phyloP scores from a whole-genome alignment of 345 rosid genomes.

The Angophora floribunda region DNA sequence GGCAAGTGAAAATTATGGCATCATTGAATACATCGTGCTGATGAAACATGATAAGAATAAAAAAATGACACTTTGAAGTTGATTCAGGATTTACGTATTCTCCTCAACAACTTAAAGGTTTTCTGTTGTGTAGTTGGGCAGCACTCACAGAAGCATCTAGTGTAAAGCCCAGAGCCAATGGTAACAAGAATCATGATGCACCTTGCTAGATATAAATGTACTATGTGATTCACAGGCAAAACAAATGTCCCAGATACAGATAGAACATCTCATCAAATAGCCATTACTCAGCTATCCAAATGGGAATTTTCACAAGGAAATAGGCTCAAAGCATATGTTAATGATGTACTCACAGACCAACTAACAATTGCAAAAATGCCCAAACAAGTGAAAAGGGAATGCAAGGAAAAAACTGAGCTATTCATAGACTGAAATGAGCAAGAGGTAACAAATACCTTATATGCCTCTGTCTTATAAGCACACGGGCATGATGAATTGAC shows the following conservation, averaged over 20 bases:
- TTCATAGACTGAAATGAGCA: neutral
- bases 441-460: conserved; percentile 21
- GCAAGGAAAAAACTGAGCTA: neutral
- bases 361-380: neutral
- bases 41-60: neutral
- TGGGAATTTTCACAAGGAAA: neutral
- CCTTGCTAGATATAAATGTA: neutral
- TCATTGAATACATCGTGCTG: neutral
- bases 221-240: neutral
- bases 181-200: neutral
- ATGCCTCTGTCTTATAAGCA: conserved; percentile 45
- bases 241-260: neutral
- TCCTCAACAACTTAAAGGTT: neutral
- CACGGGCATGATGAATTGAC: conserved; percentile 50
- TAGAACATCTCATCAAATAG: neutral
- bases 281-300: neutral
- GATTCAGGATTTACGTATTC: neutral
- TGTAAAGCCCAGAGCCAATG: neutral
- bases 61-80: neutral
- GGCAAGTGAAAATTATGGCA: neutral
- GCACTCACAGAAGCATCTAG: neutral
- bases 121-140: neutral
- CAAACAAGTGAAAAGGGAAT: neutral
- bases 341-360: neutral
- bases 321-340: neutral